Percentiles rank a stretch among this genome's conserved stretches.
These are phyloP conservation scores for Saccharomycopsis selenospora DNA, from an alignment of 805 yeast genomes.

Conservation along the genomic window DNA sequence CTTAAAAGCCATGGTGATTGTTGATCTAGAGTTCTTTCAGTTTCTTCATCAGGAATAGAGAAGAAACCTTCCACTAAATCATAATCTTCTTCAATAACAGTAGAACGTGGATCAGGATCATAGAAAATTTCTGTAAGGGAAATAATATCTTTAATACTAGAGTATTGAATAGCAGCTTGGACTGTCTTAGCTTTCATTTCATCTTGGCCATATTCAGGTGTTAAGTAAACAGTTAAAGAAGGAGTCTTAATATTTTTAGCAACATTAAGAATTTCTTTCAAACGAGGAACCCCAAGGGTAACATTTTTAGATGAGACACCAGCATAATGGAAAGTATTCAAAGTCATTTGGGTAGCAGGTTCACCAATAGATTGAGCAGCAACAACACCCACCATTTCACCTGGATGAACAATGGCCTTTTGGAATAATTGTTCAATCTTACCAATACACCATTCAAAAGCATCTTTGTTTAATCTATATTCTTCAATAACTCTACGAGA, in stretches of 20 bases:
- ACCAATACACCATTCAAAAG: constrained; percentile 95
- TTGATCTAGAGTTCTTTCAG: constrained; percentile 85
- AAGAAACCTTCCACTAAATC: constrained; percentile 97
- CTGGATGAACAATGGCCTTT: constrained; percentile 87
- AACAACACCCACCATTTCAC: constrained; percentile 97
- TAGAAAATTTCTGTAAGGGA: constrained; percentile 96
- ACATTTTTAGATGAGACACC: constrained; percentile 97
- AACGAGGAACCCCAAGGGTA: constrained; percentile 94
- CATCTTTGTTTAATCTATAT: constrained; percentile 70
- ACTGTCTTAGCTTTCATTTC: constrained; percentile 91
- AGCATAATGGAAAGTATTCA: constrained; percentile 96
- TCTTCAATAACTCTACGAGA: constrained; percentile 89
- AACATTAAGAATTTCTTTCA: constrained; percentile 95
- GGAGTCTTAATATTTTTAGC: constrained; percentile 99
- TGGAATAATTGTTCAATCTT: constrained; percentile 92
- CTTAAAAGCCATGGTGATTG: constrained; percentile 98
- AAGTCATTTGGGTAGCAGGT: constrained; percentile 97
- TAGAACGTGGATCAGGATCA: constrained; percentile 96
- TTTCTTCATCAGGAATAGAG: constrained; percentile 96
- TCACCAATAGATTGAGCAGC: constrained; percentile 98
- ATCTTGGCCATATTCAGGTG: constrained; percentile 72
- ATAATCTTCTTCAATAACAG: constrained; percentile 94
- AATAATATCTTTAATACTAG: constrained; percentile 88
- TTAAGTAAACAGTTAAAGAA: constrained; percentile 89
- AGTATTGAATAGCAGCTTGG: constrained; percentile 95